Percentiles rank a stretch among this genome's conserved stretches.
These are phyloP conservation scores for Phytopythium delawarense DNA, from an alignment of 352 stramenopile species.

Conservation along the genomic window DNA sequence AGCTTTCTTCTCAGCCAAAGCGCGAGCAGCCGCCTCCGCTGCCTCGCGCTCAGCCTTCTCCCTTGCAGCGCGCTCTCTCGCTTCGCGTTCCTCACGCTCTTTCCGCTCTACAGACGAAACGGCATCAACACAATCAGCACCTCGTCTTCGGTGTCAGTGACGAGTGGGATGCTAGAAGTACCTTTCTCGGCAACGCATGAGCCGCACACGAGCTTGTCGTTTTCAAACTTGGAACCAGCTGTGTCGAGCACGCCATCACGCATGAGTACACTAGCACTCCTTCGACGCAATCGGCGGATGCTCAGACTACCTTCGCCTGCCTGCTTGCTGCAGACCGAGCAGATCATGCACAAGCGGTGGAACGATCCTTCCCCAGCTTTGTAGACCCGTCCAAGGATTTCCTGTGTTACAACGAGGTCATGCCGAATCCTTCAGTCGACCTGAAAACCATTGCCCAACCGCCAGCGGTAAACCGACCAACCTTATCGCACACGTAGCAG, in stretches of 20 bases:
- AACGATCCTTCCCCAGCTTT: conserved; percentile 56
- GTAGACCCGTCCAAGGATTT: conserved; percentile 77
- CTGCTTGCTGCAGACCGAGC: conserved; percentile 63
- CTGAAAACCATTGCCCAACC: neutral
- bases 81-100: conserved; percentile 46
- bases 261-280: neutral
- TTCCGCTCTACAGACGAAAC: conserved; percentile 30
- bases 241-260: neutral
- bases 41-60: conserved; percentile 49
- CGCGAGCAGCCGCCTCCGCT: conserved; percentile 39
- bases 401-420: conserved; percentile 15
- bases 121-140: neutral
- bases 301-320: conserved; percentile 41
- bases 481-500: conserved; percentile 73
- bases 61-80: conserved; percentile 38
- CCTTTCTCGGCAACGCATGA: conserved; percentile 45
- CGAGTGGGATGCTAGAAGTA: conserved; percentile 6
- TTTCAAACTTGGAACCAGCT: conserved; percentile 46
- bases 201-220: conserved; percentile 53
- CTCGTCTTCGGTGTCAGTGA: neutral
- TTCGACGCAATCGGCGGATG: neutral
- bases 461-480: conserved; percentile 9
- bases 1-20: conserved; percentile 43
- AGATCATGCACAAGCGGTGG: conserved; percentile 81
- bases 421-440: neutral